Conservation (phyloP, 257 asterid species). For the Solanum commersonii region DNA sequence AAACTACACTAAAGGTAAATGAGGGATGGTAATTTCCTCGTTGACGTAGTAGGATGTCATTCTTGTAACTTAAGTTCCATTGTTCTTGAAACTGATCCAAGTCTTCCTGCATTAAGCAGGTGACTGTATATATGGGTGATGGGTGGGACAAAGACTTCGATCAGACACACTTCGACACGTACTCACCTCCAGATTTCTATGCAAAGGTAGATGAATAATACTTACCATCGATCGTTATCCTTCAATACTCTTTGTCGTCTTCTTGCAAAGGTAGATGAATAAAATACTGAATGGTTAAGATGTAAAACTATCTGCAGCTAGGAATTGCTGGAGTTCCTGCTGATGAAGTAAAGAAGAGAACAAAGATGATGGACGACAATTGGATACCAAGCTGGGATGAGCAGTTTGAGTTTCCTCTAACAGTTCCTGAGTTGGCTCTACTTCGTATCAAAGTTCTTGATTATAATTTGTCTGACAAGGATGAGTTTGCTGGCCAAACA, state of each 20-base stretch:
- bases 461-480: constrained; percentile 75
- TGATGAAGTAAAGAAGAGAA: constrained; percentile 61
- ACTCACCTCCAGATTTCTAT: constrained; percentile 94
- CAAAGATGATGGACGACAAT: constrained; percentile 56
- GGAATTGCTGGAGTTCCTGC: constrained; percentile 81
- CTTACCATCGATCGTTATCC: not conserved
- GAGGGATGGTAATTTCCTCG: not conserved
- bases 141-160: constrained; percentile 82
- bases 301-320: constrained; percentile 28
- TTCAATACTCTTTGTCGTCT: not conserved
- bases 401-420: constrained; percentile 61
- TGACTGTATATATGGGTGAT: constrained; percentile 83
- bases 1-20: constrained; percentile 68
- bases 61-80: not conserved
- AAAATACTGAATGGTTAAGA: not conserved
- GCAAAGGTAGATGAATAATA: constrained; percentile 45
- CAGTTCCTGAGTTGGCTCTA: constrained; percentile 74
- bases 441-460: constrained; percentile 79
- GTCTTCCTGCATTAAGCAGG: constrained; percentile 33
- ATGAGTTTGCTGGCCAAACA: constrained; percentile 80
- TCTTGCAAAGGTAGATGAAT: not conserved
- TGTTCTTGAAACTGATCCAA: not conserved
- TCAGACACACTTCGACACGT: constrained; percentile 65
- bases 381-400: constrained; percentile 87
- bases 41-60: not conserved